A percentile compares a stretch with the other conserved stretches of the same genome.
Evolutionary conservation across 768 basidiomycete genomes (phyloP).

Genomic region (Amanita exitialis): DNA sequence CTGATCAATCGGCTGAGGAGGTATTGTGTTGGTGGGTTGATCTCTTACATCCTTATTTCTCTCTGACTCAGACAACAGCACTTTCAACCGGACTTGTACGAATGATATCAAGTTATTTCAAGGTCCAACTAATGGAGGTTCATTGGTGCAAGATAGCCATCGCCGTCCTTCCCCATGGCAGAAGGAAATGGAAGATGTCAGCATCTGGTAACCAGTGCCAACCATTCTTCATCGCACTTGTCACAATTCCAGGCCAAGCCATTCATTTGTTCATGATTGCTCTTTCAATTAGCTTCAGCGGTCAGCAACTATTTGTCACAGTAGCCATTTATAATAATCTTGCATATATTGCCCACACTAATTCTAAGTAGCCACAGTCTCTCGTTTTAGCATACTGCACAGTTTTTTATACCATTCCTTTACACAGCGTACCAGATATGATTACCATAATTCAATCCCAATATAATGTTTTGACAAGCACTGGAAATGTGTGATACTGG

Average conservation of each 20-base stretch:
- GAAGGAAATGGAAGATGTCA: neutral
- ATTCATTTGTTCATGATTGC: neutral
- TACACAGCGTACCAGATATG: too few relatives aligned
- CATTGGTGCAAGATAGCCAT: neutral
- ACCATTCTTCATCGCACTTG: neutral
- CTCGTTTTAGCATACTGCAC: neutral
- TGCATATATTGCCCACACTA: neutral
- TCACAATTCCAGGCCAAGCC: neutral
- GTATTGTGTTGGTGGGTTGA: neutral
- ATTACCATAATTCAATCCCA: neutral
- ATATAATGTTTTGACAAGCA: slow-evolving; percentile 2
- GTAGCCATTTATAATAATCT: neutral
- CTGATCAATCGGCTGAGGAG: neutral
- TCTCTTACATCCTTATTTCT: neutral
- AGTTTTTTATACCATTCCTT: too few relatives aligned
- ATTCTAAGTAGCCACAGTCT: slow-evolving; percentile 1
- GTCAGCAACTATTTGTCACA: neutral
- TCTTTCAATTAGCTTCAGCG: neutral
- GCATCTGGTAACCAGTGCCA: neutral
- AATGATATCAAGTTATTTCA: neutral
- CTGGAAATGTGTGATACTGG: neutral
- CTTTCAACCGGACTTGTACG: neutral
- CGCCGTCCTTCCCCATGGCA: neutral
- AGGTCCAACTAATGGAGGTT: neutral
- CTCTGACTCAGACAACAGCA: neutral